Evolutionary conservation across 2,329 filamentous ascomycete species (phyloP).

Genomic region (Phyllosticta citribraziliensis): DNA sequence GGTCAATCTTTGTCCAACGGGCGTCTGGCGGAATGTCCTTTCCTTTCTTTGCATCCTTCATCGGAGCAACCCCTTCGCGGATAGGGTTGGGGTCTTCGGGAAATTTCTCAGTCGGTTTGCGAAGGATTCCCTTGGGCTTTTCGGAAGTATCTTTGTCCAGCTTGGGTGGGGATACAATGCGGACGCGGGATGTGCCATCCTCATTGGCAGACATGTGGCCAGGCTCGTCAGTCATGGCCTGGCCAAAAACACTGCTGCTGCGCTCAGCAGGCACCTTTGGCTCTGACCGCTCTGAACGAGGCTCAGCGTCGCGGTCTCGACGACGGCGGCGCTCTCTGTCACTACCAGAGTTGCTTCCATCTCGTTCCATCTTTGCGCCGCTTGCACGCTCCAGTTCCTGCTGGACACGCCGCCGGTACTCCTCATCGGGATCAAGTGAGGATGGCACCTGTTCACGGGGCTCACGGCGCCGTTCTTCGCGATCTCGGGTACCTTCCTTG

Average conservation of each 20-base stretch:
- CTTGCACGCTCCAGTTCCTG: slow-evolving; percentile 32
- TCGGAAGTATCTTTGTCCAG: slow-evolving; percentile 54
- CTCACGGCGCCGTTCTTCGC: slow-evolving; percentile 20
- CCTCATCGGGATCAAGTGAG: slow-evolving; percentile 38
- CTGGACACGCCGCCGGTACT: slow-evolving; percentile 40
- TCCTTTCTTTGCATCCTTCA: slow-evolving; percentile 69
- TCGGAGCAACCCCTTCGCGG: slow-evolving; percentile 83
- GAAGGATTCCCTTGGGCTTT: slow-evolving; percentile 71
- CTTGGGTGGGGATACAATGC: slow-evolving; percentile 61
- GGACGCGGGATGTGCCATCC: slow-evolving; percentile 28
- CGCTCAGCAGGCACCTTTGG: slow-evolving; percentile 16
- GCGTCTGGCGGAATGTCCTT: slow-evolving; percentile 64
- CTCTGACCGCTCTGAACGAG: not conserved
- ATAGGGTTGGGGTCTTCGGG: slow-evolving; percentile 77
- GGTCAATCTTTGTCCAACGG: slow-evolving; percentile 87
- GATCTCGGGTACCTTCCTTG: slow-evolving; percentile 17
- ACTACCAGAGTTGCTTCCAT: slow-evolving; percentile 18
- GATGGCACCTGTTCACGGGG: slow-evolving; percentile 18
- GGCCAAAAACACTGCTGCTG: slow-evolving; percentile 20
- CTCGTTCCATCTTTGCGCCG: slow-evolving; percentile 19
- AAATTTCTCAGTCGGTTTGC: slow-evolving; percentile 70
- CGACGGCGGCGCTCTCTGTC: slow-evolving; percentile 26
- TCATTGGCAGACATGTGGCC: slow-evolving; percentile 19
- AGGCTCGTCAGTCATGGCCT: slow-evolving; percentile 25
- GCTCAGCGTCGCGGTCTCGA: slow-evolving; percentile 15